phyloP scores from a whole-genome alignment of 2,329 filamentous ascomycete genomes.

The Alternaria sp. region DNA sequence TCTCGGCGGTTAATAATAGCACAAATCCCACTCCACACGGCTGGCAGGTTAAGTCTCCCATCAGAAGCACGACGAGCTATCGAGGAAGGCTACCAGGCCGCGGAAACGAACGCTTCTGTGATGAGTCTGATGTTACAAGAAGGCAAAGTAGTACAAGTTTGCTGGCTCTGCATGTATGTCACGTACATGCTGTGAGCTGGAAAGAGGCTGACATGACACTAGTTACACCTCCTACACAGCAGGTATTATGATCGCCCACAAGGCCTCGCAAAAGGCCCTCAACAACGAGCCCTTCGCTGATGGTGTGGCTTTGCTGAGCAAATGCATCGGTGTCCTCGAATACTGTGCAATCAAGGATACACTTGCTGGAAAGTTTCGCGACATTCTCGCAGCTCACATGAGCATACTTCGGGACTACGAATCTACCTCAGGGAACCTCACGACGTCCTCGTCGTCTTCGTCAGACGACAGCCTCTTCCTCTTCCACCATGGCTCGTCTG shows the following conservation, averaged over 20 bases:
- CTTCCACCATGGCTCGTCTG: conserved; percentile 14
- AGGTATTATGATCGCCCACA: conserved; percentile 27
- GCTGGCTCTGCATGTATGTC: conserved; percentile 36
- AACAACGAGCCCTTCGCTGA: conserved; percentile 3
- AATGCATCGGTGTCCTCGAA: conserved; percentile 16
- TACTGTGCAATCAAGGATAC: conserved; percentile 21
- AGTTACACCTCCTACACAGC: conserved; percentile 30
- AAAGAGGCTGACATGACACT: not conserved
- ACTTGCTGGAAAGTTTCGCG: conserved; percentile 12
- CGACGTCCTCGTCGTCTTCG: not conserved
- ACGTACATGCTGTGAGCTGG: not conserved
- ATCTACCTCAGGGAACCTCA: not conserved
- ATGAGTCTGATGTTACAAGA: conserved; percentile 25
- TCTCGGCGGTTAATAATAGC: conserved; percentile 25
- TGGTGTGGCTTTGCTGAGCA: conserved; percentile 18
- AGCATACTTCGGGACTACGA: conserved; percentile 9
- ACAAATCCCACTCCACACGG: conserved; percentile 10
- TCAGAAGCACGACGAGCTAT: conserved; percentile 17
- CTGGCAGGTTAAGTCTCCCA: conserved; percentile 9
- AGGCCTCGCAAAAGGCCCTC: conserved; percentile 26
- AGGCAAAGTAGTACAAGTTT: conserved; percentile 27
- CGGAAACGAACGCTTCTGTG: conserved; percentile 25
- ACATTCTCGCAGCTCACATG: conserved; percentile 16
- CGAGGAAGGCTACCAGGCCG: conserved; percentile 29
- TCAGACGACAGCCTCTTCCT: conserved; percentile 24